These are phyloP conservation scores for Haplosporangium gracile DNA, from an alignment of 192 early-diverging fungal species.

Conservation along the genomic window DNA sequence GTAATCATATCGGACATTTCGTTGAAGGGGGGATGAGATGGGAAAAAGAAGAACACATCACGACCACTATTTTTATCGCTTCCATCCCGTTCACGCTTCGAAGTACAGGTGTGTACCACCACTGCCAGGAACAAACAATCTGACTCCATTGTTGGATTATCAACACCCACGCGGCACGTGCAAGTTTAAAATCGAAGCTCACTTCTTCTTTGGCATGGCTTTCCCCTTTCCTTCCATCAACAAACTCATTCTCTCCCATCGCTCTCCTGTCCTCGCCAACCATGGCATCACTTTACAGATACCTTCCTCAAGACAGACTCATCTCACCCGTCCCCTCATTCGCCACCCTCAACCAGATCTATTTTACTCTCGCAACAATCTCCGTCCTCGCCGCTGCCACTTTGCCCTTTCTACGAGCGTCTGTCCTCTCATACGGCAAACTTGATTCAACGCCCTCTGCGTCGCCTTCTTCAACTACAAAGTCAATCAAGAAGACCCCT, in stretches of 20 bases:
- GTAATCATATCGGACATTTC: too few species aligned
- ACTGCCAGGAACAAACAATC: too few species aligned
- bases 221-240: neutral
- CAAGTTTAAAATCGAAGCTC: too few species aligned
- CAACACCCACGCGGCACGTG: too few species aligned
- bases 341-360: slow-evolving; percentile 34
- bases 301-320: neutral
- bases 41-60: too few species aligned
- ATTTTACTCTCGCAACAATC: slow-evolving; percentile 30
- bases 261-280: neutral
- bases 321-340: slow-evolving; percentile 23
- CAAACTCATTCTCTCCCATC: neutral
- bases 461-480: neutral
- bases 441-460: slow-evolving; percentile 29
- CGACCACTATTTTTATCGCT: too few species aligned
- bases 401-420: slow-evolving; percentile 20
- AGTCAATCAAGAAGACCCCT: neutral
- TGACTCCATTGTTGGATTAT: too few species aligned
- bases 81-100: too few species aligned
- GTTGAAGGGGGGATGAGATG: too few species aligned
- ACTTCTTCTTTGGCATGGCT: neutral
- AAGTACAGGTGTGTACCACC: too few species aligned
- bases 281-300: neutral
- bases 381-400: slow-evolving; percentile 27
- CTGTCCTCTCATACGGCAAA: slow-evolving; percentile 51